Evolutionary conservation across 352 stramenopile species (phyloP), one percentile per base, ranked within the genome.

Genomic region (Globisporangium mamillatum): DNA sequence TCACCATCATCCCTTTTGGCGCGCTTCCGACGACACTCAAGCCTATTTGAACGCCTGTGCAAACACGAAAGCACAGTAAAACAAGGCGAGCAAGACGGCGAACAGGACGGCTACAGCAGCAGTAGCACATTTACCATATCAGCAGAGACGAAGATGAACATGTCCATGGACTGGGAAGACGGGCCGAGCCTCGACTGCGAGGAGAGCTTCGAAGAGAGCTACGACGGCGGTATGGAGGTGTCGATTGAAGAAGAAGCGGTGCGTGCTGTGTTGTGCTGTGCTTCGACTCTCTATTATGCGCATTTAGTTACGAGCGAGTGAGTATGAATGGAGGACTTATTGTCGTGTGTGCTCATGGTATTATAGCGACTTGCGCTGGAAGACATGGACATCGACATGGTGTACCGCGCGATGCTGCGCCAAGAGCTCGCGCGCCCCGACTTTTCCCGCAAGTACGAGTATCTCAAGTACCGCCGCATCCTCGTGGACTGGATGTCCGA

Each of bases 401-500:
- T 78, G 56, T 92, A 92, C 65, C 80, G 84, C 50, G 79, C 80
- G 66, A 92, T 94, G 84, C 67, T 94, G 44, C 84, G 84, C 4
- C 84, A 93, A 66, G 87, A 94, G 64, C 75, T 92, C 46, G 38
- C 73, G 34, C 83, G 82, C 0, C 84, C 87, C 1, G 83, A 94
- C 67, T 94, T 86, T 73, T 80, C 81, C 50, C 74, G 81, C 56
- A 80, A 86, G 54, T 93, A 92, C 70, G 87, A 90, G 58, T 94
- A 94, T 68, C 75, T 94, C 64, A 91, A 91, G 71, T 94, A 93
- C 65, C 83, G 87, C 20, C 84, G 84, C 48, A 84, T 93, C 58
- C 74, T 94, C 24, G 83, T 94, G 46, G 86, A 96, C 64, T 96
- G 88, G 88, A 96, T 93, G 79, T 77, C 75, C 20, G 88, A 96